Conservation (phyloP, 2,329 filamentous ascomycete genomes). For the Neospermospora avenae region DNA sequence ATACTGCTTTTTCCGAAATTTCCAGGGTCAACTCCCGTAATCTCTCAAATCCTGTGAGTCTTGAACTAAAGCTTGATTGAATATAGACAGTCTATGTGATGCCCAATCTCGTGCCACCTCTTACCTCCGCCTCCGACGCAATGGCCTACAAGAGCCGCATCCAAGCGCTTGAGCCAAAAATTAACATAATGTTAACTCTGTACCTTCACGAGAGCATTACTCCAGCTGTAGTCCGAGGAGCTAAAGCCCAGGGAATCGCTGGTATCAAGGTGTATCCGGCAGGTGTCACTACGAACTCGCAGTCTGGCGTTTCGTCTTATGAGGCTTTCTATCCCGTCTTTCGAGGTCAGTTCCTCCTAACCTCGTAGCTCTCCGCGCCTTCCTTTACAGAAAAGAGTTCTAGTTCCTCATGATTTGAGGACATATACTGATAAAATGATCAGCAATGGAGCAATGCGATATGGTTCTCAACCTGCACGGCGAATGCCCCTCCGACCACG, state of each 20-base stretch:
- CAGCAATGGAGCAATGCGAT: constrained; percentile 77
- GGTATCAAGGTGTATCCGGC: constrained; percentile 42
- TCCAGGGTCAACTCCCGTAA: no score
- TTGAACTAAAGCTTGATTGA: not conserved
- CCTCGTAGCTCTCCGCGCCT: not conserved
- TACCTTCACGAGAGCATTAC: constrained; percentile 38
- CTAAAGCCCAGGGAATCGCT: constrained; percentile 29
- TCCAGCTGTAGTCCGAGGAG: constrained; percentile 28
- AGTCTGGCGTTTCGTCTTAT: constrained; percentile 66
- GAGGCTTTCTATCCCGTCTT: constrained; percentile 76
- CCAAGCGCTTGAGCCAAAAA: constrained; percentile 55
- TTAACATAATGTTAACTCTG: constrained; percentile 72
- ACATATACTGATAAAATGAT: not conserved
- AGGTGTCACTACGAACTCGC: constrained; percentile 64
- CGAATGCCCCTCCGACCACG: constrained; percentile 57
- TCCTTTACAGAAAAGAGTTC: not conserved
- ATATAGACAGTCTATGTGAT: constrained; percentile 39
- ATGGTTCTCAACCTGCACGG: constrained; percentile 93
- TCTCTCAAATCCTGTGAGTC: not conserved
- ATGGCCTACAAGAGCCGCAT: constrained; percentile 64
- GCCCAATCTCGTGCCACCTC: constrained; percentile 64
- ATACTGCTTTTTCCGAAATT: not conserved
- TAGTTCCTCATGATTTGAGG: not conserved
- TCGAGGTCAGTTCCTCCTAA: constrained; percentile 34
- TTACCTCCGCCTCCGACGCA: constrained; percentile 59